Evolutionary conservation across 1,139 yeast genomes (phyloP), one percentile per base, ranked within the genome.

Genomic region (Diutina ranongensis): DNA sequence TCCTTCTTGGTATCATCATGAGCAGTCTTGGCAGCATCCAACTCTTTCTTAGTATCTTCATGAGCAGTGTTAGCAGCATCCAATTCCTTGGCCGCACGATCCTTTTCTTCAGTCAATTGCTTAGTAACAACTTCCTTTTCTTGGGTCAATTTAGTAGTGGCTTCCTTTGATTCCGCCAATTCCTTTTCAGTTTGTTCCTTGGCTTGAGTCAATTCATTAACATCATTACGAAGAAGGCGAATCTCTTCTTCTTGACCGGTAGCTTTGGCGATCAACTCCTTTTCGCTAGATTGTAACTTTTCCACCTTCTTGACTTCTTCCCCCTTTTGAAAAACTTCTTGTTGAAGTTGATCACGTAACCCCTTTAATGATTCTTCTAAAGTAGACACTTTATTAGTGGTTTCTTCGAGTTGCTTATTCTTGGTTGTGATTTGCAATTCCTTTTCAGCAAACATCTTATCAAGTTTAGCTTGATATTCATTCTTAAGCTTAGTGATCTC

Each of bases 121-220:
- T 35, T 35, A n/a, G 40, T 7, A 7, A 18, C 28, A 5, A 9
- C 9, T 15, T 20, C 12, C 18, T 35, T 35, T 13, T 16, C 18
- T 13, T 35, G 28, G 3, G 20, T 22, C 16, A 35, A n/a, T 12
- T 20, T 28, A 27, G 20, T 20, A 18, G 40, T 3, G 27, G 44
- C 35, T 13, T 21, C 45, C 44, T 38, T 19, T 28, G 27, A 5
- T 36, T 42, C 32, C 28, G 45, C 34, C 16, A 46, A 41, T 28
- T 45, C 46, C 32, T 12, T 44, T 40, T 35, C 28, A 38, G 36
- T 35, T 33, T 41, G 19, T 33, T 41, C 22, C 38, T 35, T 22
- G 32, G 21, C 34, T 31, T 40, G 35, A 4, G 8, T 9, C 34
- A 46, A 36, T 18, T 44, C 46, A 13, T 45, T 38, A 15, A 9